A percentile compares a stretch with the other conserved stretches of the same genome.
Evolutionary conservation across 176 grass and related monocot genomes (phyloP).

Genomic region (Neostapfia colusana): DNA sequence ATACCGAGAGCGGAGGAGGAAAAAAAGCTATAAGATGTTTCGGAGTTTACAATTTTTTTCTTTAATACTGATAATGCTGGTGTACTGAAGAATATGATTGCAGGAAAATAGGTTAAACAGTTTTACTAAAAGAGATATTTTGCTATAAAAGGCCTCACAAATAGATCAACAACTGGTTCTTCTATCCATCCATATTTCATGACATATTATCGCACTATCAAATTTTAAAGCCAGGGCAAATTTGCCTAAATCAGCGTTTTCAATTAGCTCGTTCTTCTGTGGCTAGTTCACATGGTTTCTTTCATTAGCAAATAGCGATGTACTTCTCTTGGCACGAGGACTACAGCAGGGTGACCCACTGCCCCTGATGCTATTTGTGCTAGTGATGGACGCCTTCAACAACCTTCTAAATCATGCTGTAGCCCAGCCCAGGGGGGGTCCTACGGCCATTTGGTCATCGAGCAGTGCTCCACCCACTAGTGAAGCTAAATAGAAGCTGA

Average conservation of each 20-base stretch:
- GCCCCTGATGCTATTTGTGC: too few relatives aligned
- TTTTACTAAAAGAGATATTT: slow-evolving; percentile 13
- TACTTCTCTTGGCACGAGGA: too few relatives aligned
- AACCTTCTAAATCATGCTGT: too few relatives aligned
- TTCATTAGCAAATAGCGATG: too few relatives aligned
- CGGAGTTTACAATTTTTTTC: neutral
- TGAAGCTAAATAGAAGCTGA: too few relatives aligned
- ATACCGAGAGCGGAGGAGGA: neutral
- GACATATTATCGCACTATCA: neutral
- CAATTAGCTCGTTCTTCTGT: neutral
- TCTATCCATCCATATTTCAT: neutral
- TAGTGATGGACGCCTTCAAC: too few relatives aligned
- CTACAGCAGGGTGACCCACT: too few relatives aligned
- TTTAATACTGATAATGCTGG: neutral
- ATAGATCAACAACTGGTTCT: neutral
- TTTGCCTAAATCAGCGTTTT: neutral
- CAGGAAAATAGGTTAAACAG: slow-evolving; percentile 10
- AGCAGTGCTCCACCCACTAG: too few relatives aligned
- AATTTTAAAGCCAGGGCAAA: neutral
- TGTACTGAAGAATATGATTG: neutral
- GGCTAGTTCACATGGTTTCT: neutral
- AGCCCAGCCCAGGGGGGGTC: too few relatives aligned
- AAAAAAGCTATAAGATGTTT: neutral
- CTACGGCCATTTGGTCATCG: too few relatives aligned
- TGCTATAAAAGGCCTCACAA: neutral